A percentile compares a stretch with the other conserved stretches of the same genome.
Evolutionary conservation across 345 rosid species (phyloP).

Genomic region (Melaleuca quinquenervia): DNA sequence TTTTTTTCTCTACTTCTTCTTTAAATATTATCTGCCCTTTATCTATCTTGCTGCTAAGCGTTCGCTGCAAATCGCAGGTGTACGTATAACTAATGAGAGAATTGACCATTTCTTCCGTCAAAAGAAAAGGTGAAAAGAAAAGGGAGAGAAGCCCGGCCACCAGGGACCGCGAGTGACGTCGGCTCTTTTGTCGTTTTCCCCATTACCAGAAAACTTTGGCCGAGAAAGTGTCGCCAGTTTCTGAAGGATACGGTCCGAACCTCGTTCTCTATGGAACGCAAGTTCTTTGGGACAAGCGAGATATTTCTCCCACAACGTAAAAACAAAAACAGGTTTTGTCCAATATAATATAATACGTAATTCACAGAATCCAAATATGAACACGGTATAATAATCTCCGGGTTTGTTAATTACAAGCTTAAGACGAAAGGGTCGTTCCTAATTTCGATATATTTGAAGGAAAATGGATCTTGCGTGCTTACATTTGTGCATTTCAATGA

Average conservation of each 20-base stretch:
- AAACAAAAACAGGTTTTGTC: background rate
- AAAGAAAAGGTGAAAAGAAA: background rate
- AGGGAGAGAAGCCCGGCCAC: background rate
- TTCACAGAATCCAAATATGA: background rate
- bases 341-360: no score
- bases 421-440: background rate
- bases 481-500: background rate
- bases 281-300: background rate
- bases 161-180: background rate
- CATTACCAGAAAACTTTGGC: background rate
- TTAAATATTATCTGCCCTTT: background rate
- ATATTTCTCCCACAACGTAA: background rate
- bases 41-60: background rate
- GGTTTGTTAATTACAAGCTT: background rate
- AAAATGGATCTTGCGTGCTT: accelerated
- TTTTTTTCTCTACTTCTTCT: background rate
- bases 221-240: background rate
- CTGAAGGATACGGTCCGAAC: background rate
- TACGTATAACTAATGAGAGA: background rate
- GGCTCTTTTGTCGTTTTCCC: background rate
- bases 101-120: background rate
- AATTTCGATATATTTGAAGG: background rate
- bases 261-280: background rate
- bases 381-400: background rate
- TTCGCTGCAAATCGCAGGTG: background rate